Conservation (phyloP, 1,284 basidiomycete species). For the Gymnopus androsaceus region DNA sequence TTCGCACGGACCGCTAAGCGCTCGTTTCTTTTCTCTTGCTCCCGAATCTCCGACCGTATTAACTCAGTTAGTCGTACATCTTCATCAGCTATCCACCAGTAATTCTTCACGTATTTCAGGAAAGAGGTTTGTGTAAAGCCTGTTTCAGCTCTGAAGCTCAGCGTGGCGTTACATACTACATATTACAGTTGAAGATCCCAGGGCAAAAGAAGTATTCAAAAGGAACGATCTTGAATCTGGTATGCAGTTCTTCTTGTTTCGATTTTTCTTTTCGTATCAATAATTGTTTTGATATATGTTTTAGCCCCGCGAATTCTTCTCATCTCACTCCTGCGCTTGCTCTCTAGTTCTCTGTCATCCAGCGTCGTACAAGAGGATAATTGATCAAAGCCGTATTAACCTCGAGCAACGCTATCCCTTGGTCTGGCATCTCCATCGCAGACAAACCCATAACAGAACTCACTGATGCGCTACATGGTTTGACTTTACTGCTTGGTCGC, state of each 20-base stretch:
- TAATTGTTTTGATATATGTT: constrained; percentile 66
- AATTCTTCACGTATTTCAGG: too few species aligned
- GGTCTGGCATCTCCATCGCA: constrained; percentile 58
- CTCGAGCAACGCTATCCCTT: constrained; percentile 45
- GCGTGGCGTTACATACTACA: too few species aligned
- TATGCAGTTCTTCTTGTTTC: constrained; percentile 33
- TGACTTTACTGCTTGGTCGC: constrained; percentile 58
- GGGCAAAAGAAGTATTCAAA: too few species aligned
- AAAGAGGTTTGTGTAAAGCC: too few species aligned
- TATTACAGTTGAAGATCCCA: too few species aligned
- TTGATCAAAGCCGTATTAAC: constrained; percentile 52
- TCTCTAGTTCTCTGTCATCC: constrained; percentile 67
- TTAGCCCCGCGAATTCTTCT: constrained; percentile 85
- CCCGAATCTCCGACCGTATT: too few species aligned
- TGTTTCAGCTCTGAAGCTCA: too few species aligned
- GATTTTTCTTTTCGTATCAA: constrained; percentile 14
- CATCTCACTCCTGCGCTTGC: constrained; percentile 87
- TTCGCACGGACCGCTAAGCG: too few species aligned
- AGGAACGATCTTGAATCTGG: constrained; percentile 96
- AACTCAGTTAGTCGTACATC: too few species aligned
- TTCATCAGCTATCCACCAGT: too few species aligned
- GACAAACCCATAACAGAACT: constrained; percentile 69
- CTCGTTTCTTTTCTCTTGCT: too few species aligned
- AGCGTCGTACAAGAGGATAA: constrained; percentile 59
- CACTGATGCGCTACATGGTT: constrained; percentile 61